phyloP scores from a whole-genome alignment of 495 filamentous ascomycete species.

The Neurospora sp. region DNA sequence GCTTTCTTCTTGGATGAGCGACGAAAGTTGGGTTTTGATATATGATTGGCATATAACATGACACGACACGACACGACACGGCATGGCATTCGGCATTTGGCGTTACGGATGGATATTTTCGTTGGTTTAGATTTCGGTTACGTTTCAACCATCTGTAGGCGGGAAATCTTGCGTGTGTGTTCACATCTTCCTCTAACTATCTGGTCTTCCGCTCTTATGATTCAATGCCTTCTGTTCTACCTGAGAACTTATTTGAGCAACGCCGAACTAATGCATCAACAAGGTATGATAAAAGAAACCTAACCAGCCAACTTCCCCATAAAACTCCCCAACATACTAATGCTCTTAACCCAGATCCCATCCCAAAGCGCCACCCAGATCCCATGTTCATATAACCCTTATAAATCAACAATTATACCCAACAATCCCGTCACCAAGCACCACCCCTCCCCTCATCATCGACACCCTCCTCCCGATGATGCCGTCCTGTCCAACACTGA shows the following conservation, averaged over 20 bases:
- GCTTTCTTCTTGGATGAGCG: not conserved
- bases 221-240: not conserved
- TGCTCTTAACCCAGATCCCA: not conserved
- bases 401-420: slow-evolving; percentile 28
- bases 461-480: slow-evolving; percentile 39
- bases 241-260: not conserved
- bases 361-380: not conserved
- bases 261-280: not conserved
- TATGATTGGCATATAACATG: not conserved
- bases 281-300: not conserved
- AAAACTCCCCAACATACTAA: not conserved
- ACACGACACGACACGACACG: not conserved
- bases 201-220: not conserved
- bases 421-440: slow-evolving; percentile 36
- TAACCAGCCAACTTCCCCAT: not conserved
- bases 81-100: not conserved
- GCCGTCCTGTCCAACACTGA: slow-evolving; percentile 31
- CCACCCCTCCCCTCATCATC: slow-evolving; percentile 16
- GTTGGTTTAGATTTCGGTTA: not conserved
- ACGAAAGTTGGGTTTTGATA: not conserved
- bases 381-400: not conserved
- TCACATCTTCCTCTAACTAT: not conserved
- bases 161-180: not conserved
- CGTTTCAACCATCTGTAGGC: not conserved
- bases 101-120: not conserved